phyloP scores from a whole-genome alignment of 1,284 basidiomycete species.

The Neolentinus lepideus region DNA sequence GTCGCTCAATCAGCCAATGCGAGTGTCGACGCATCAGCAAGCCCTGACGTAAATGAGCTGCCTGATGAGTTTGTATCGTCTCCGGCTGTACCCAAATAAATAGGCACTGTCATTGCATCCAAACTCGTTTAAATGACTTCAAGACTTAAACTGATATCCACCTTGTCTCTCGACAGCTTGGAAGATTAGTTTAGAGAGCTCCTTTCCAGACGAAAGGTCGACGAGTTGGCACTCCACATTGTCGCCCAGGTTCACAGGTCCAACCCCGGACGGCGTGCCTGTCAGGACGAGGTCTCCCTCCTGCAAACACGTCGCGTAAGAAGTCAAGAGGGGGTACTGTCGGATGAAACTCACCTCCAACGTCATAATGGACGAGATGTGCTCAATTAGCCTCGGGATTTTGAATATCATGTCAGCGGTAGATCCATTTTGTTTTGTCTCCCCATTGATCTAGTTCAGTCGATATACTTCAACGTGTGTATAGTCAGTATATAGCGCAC shows the following conservation, averaged over 20 bases:
- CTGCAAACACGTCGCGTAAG: slow-evolving; percentile 28
- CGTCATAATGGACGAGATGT: slow-evolving; percentile 93
- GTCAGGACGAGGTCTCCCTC: slow-evolving; percentile 87
- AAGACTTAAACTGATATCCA: slow-evolving; percentile 53
- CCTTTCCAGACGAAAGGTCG: slow-evolving; percentile 46
- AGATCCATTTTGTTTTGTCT: slow-evolving; percentile 78
- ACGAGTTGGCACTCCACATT: slow-evolving; percentile 72
- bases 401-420: slow-evolving; percentile 92
- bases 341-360: slow-evolving; percentile 58
- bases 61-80: background rate
- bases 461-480: background rate
- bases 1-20: background rate
- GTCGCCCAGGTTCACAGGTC: slow-evolving; percentile 74
- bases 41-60: background rate
- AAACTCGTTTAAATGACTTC: background rate
- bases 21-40: background rate
- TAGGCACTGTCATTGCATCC: background rate
- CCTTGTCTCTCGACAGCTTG: slow-evolving; percentile 59
- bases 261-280: slow-evolving; percentile 89
- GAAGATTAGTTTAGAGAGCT: slow-evolving; percentile 61
- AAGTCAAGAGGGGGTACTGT: background rate
- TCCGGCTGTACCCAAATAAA: background rate
- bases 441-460: slow-evolving; percentile 66
- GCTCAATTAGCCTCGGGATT: slow-evolving; percentile 86
- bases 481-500: too few species aligned